These are phyloP conservation scores for Linanthus parryae DNA, from an alignment of 148 eudicot genomes.

Conservation along the genomic window DNA sequence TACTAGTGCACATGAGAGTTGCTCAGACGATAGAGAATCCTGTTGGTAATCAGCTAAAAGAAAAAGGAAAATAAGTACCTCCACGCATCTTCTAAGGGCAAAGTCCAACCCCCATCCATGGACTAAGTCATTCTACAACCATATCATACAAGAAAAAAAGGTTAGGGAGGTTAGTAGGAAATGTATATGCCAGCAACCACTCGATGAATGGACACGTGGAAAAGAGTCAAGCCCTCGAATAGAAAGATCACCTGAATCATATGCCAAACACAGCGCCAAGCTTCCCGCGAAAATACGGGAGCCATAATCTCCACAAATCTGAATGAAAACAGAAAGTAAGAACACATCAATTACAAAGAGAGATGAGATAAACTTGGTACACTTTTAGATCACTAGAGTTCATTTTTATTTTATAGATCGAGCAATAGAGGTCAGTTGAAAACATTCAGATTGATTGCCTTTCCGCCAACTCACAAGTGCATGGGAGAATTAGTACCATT, in stretches of 20 bases:
- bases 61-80: constrained; percentile 35
- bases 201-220: neutral
- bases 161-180: too few relatives aligned
- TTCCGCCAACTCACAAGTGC: too few relatives aligned
- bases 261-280: constrained; percentile 85
- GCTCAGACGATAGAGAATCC: too few relatives aligned
- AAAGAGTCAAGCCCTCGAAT: constrained; percentile 1
- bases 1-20: neutral
- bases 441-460: too few relatives aligned
- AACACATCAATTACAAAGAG: too few relatives aligned
- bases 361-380: too few relatives aligned
- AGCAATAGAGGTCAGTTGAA: too few relatives aligned
- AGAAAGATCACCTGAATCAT: constrained; percentile 59
- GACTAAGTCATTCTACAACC: constrained; percentile 78
- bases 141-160: constrained; percentile 6
- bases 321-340: constrained; percentile 5
- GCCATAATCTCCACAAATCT: constrained; percentile 86
- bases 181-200: too few relatives aligned
- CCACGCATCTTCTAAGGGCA: constrained; percentile 87
- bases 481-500: too few relatives aligned
- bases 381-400: too few relatives aligned
- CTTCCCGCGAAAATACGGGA: constrained; percentile 67
- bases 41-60: neutral
- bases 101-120: constrained; percentile 98
- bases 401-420: too few relatives aligned